These are phyloP conservation scores for Citrus mangshanensis DNA, from an alignment of 345 rosid species.

Conservation along the genomic window DNA sequence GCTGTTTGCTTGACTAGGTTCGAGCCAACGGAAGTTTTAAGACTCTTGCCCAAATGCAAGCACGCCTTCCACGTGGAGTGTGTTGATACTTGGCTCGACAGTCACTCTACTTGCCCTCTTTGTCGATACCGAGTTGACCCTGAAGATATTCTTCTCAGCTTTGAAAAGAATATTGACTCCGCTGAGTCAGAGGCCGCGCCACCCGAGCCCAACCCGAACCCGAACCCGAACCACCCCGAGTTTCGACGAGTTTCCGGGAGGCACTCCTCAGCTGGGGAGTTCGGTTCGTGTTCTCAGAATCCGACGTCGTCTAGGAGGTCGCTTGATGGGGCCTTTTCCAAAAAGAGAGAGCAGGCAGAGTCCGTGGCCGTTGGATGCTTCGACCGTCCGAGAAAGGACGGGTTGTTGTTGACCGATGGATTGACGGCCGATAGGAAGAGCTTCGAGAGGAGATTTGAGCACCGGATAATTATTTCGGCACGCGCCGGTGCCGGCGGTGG, in stretches of 20 bases:
- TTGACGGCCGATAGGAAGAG: constrained; percentile 20
- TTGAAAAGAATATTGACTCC: constrained; percentile 4
- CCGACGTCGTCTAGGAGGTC: constrained; percentile 48
- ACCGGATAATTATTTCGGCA: constrained; percentile 65
- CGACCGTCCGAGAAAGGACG: constrained; percentile 62
- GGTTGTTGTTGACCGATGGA: constrained; percentile 34
- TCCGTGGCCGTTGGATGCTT: constrained; percentile 43
- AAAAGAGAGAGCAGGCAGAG: constrained; percentile 17
- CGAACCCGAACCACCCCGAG: constrained; percentile 1
- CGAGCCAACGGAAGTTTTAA: constrained; percentile 54
- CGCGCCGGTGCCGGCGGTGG: neutral
- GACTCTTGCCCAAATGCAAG: constrained; percentile 79
- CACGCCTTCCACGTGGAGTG: constrained; percentile 96
- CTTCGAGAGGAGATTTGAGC: constrained; percentile 51
- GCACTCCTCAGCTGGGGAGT: constrained; percentile 74
- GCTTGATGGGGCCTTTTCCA: constrained; percentile 35
- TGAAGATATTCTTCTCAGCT: constrained; percentile 67
- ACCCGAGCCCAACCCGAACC: neutral
- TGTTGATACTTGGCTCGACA: constrained; percentile 95
- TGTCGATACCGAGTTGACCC: constrained; percentile 91
- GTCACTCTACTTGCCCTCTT: constrained; percentile 91
- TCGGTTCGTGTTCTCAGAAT: neutral
- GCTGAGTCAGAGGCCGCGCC: neutral
- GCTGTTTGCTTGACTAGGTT: constrained; percentile 73
- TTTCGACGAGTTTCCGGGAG: constrained; percentile 56